These are phyloP conservation scores for Plasmodium gonderi DNA, from an alignment of 169 alveolate species.

Conservation along the genomic window DNA sequence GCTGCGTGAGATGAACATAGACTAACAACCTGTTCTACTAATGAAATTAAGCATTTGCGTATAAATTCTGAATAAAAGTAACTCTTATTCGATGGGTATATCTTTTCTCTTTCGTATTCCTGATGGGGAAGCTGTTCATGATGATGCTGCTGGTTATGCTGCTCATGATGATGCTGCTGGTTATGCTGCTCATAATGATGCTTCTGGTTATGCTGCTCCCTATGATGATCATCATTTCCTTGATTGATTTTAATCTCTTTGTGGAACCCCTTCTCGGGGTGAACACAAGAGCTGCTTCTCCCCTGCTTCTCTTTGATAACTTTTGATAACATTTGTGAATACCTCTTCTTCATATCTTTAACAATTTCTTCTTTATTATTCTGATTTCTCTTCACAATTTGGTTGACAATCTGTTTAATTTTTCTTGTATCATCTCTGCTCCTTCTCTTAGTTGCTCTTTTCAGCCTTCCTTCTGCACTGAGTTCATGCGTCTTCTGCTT, in stretches of 20 bases:
- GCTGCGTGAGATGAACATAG: slow-evolving; percentile 68
- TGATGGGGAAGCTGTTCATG: too few relatives aligned
- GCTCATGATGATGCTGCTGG: too few relatives aligned
- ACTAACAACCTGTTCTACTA: neutral
- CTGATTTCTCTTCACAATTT: slow-evolving; percentile 8
- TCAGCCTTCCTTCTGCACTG: neutral
- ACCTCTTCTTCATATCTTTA: neutral
- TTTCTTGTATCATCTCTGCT: neutral
- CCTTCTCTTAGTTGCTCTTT: neutral
- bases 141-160: too few relatives aligned
- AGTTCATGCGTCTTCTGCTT: neutral
- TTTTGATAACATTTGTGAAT: neutral
- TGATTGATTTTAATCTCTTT: too few relatives aligned
- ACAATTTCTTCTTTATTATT: neutral
- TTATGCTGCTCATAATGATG: too few relatives aligned
- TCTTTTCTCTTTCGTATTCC: neutral
- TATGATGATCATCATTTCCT: too few relatives aligned
- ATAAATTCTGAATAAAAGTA: slow-evolving; percentile 32
- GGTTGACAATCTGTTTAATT: slow-evolving; percentile 13
- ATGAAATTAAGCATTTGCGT: neutral
- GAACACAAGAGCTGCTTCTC: too few relatives aligned
- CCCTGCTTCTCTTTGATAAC: neutral
- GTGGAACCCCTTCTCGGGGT: too few relatives aligned
- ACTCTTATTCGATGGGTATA: neutral
- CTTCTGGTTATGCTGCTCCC: too few relatives aligned